A percentile compares a stretch with the other conserved stretches of the same genome.
phyloP scores from a whole-genome alignment of 2,329 filamentous ascomycete genomes.

The Penicillium oxalicum region DNA sequence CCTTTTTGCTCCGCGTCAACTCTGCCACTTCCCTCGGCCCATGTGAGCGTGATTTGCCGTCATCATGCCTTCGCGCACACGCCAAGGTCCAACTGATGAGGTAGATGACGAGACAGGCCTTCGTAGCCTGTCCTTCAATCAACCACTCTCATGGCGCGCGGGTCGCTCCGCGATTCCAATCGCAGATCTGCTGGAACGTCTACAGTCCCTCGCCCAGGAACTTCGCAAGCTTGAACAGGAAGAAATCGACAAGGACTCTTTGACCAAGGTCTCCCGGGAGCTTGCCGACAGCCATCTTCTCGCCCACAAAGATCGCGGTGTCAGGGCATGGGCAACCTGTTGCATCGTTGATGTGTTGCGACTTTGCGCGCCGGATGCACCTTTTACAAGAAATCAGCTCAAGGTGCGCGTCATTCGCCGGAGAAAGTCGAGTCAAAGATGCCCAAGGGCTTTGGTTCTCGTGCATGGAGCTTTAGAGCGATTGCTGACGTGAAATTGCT shows the following conservation, averaged over 20 bases:
- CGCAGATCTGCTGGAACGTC: constrained; percentile 70
- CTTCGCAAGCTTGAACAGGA: constrained; percentile 83
- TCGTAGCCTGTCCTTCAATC: constrained; percentile 65
- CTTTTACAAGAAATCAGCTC: constrained; percentile 81
- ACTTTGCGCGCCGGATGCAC: constrained; percentile 89
- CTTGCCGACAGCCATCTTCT: constrained; percentile 76
- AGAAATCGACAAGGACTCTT: constrained; percentile 72
- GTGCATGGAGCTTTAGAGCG: too few relatives aligned
- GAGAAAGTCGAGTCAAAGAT: too few relatives aligned
- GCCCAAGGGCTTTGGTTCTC: too few relatives aligned
- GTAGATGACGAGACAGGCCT: constrained; percentile 35
- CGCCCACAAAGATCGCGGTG: constrained; percentile 86
- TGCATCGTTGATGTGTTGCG: constrained; percentile 91
- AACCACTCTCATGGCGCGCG: constrained; percentile 83
- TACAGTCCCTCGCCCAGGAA: constrained; percentile 76
- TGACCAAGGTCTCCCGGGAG: constrained; percentile 76
- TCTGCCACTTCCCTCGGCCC: constrained; percentile 12
- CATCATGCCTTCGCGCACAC: constrained; percentile 42
- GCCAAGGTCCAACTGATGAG: constrained; percentile 31
- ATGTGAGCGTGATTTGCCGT: constrained; percentile 18
- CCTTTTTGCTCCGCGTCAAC: constrained; percentile 15
- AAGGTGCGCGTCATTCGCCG: constrained; percentile 56
- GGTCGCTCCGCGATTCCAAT: constrained; percentile 77
- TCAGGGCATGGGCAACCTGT: constrained; percentile 80
- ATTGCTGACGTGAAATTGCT: too few relatives aligned